These are phyloP conservation scores for Limtongia smithiae DNA, from an alignment of 805 yeast species.

Conservation along the genomic window DNA sequence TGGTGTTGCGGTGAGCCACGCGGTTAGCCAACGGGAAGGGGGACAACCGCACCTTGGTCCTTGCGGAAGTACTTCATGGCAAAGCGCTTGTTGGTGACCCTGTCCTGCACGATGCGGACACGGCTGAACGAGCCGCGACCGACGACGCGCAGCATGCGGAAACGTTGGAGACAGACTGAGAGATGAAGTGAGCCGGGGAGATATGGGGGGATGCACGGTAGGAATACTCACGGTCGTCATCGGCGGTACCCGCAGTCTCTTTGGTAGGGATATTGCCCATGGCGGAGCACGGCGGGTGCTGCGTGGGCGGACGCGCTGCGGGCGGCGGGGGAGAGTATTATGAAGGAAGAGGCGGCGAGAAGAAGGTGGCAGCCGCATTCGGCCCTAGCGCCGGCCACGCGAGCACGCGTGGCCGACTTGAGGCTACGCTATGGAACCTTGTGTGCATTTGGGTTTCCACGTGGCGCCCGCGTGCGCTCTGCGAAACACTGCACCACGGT, in stretches of 20 bases:
- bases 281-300: neutral
- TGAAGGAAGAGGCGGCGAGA: neutral
- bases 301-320: neutral
- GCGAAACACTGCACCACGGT: no score
- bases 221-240: neutral
- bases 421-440: no score
- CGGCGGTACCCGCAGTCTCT: neutral
- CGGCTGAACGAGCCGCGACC: constrained; percentile 87
- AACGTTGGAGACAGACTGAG: constrained; percentile 12
- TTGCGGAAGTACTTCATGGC: constrained; percentile 35
- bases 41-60: constrained; percentile 10
- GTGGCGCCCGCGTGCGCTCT: no score
- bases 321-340: neutral
- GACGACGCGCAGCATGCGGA: constrained; percentile 51
- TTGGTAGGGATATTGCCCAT: constrained; percentile 1
- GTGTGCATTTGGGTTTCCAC: no score
- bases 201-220: neutral
- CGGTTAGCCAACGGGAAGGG: neutral
- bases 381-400: neutral
- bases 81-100: constrained; percentile 20
- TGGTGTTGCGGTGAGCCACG: neutral
- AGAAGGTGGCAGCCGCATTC: neutral
- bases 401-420: no score
- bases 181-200: neutral
- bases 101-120: constrained; percentile 49